phyloP scores from a whole-genome alignment of 495 filamentous ascomycete species.

The Bacidia gigantensis region DNA sequence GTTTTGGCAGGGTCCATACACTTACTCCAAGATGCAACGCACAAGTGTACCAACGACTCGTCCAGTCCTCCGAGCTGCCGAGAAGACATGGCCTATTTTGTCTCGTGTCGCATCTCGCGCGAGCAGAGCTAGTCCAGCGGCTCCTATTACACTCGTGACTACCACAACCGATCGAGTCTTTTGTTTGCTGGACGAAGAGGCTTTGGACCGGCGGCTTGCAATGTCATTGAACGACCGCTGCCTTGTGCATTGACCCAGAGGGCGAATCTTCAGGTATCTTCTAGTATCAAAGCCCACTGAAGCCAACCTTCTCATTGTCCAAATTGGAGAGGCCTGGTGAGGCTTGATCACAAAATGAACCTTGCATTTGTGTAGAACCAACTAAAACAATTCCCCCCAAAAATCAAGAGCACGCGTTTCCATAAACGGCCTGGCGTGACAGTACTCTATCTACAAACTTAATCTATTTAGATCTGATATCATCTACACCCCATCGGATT shows the following conservation, averaged over 20 bases:
- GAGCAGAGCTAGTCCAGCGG: neutral
- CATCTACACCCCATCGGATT: too few species aligned
- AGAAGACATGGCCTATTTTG: constrained; percentile 7
- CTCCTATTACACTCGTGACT: neutral
- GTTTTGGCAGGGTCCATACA: constrained; percentile 13
- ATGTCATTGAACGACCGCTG: neutral
- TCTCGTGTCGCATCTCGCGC: neutral
- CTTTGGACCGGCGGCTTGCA: neutral
- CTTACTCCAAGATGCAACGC: constrained; percentile 77
- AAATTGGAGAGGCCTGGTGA: too few species aligned
- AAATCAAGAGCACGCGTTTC: too few species aligned
- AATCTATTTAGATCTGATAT: too few species aligned
- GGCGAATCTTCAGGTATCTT: neutral
- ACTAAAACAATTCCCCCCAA: too few species aligned
- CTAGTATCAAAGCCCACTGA: neutral
- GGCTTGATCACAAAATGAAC: too few species aligned
- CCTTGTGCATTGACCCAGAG: neutral
- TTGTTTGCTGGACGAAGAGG: neutral
- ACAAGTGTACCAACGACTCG: constrained; percentile 65
- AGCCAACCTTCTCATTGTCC: neutral
- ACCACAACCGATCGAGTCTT: neutral
- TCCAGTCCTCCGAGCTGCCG: constrained; percentile 60
- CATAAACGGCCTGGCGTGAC: too few species aligned
- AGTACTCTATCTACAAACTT: too few species aligned
- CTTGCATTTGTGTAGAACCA: too few species aligned